Percentiles rank a stretch among this genome's conserved stretches.
Evolutionary conservation across 805 yeast genomes (phyloP).

Genomic region (Naumovozyma baii): DNA sequence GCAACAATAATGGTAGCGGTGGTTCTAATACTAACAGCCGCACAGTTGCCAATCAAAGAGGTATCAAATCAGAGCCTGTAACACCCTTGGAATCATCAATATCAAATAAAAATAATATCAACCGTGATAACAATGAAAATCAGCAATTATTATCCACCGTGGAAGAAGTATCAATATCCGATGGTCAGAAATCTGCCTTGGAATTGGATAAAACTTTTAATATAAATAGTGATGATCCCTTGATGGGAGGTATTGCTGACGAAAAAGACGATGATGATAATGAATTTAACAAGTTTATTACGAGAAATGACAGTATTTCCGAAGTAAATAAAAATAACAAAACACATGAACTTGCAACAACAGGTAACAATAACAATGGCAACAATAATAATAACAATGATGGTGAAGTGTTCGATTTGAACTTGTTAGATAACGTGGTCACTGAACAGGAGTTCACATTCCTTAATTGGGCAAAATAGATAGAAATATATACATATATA

Average conservation of each 20-base stretch:
- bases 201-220: background rate
- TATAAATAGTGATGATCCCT: background rate
- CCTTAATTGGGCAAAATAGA: background rate
- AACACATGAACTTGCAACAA: background rate
- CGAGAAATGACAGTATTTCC: background rate
- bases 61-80: conserved; percentile 9
- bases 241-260: background rate
- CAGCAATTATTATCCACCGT: conserved; percentile 3
- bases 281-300: background rate
- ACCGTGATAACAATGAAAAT: too few species aligned
- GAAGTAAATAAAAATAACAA: background rate
- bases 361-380: background rate
- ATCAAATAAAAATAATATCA: too few species aligned
- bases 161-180: conserved; percentile 1
- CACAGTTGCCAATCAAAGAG: background rate
- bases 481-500: too few species aligned
- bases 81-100: conserved; percentile 4
- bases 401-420: background rate
- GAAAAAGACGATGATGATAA: background rate
- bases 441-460: background rate
- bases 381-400: background rate
- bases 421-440: background rate
- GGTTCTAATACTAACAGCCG: background rate
- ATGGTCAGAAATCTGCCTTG: too few species aligned
- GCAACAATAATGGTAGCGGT: conserved; percentile 1